A percentile compares a stretch with the other conserved stretches of the same genome.
Conservation (phyloP, 495 filamentous ascomycete species). For the Penicillium lagena region DNA sequence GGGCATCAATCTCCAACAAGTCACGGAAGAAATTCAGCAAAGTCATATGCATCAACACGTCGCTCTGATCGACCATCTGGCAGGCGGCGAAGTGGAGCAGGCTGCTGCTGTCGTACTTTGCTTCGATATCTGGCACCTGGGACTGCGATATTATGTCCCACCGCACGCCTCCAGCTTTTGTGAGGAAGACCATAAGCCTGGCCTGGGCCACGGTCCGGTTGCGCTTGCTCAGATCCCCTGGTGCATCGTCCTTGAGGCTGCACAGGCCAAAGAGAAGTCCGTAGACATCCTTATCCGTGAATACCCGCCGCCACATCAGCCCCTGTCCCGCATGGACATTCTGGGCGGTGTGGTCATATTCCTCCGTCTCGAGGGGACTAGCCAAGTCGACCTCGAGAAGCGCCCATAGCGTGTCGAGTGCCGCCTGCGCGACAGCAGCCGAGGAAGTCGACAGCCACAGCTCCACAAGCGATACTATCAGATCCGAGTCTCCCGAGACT, state of each 20-base stretch:
- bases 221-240: constrained; percentile 43
- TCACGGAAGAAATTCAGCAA: constrained; percentile 70
- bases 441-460: constrained; percentile 67
- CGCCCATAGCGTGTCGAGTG: constrained; percentile 56
- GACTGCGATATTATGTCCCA: constrained; percentile 54
- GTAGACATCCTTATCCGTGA: constrained; percentile 63
- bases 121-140: constrained; percentile 54
- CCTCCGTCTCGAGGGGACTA: constrained; percentile 34
- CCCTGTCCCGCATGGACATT: constrained; percentile 51
- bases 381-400: constrained; percentile 62
- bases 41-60: constrained; percentile 74
- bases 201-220: constrained; percentile 75
- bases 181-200: constrained; percentile 63
- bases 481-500: constrained; percentile 55
- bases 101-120: constrained; percentile 46
- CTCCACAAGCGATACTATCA: constrained; percentile 55
- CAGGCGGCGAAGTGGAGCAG: constrained; percentile 69
- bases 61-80: constrained; percentile 67
- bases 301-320: constrained; percentile 65
- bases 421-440: constrained; percentile 68
- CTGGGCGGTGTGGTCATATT: constrained; percentile 28
- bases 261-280: constrained; percentile 55
- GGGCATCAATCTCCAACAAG: constrained; percentile 46
- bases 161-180: constrained; percentile 58
- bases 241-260: constrained; percentile 36